These are phyloP conservation scores for Coniferiporia sulphurascens DNA, from an alignment of 1,284 basidiomycete genomes.

Conservation along the genomic window DNA sequence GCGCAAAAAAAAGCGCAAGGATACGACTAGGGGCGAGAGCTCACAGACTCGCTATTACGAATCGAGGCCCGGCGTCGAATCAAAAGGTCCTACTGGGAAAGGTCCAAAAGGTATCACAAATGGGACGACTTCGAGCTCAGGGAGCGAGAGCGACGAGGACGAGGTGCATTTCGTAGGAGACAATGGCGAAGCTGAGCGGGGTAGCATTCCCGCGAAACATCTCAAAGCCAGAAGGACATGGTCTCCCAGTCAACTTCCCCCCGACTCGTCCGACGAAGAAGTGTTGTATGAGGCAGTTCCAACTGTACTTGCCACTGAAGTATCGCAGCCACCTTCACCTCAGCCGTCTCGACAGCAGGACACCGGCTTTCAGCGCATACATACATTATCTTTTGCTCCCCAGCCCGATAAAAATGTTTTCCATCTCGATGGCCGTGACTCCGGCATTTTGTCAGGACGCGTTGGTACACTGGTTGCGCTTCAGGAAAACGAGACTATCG, in stretches of 20 bases:
- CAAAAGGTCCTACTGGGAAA: background rate
- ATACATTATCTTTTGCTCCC: constrained; percentile 38
- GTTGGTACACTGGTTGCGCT: constrained; percentile 39
- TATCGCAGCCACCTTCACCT: background rate
- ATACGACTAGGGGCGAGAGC: background rate
- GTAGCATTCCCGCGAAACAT: background rate
- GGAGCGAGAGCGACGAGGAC: constrained; percentile 4
- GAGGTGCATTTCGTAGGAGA: background rate
- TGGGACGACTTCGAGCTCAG: background rate
- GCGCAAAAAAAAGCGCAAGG: constrained; percentile 11
- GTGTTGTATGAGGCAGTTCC: constrained; percentile 18
- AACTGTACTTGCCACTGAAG: background rate
- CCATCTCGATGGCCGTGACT: constrained; percentile 25
- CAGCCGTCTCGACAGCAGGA: background rate
- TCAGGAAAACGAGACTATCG: constrained; percentile 41
- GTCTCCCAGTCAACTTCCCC: constrained; percentile 48
- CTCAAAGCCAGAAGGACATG: constrained; percentile 31
- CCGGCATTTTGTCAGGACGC: background rate
- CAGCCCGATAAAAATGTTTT: constrained; percentile 42
- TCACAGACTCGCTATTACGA: constrained; percentile 5
- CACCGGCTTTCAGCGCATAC: constrained; percentile 5
- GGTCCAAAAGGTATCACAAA: background rate
- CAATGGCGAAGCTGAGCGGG: background rate
- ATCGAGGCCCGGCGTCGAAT: background rate
- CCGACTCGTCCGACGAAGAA: constrained; percentile 45